Evolutionary conservation across 1,284 basidiomycete species (phyloP).

Genomic region (Tetrapyrgos nigripes): DNA sequence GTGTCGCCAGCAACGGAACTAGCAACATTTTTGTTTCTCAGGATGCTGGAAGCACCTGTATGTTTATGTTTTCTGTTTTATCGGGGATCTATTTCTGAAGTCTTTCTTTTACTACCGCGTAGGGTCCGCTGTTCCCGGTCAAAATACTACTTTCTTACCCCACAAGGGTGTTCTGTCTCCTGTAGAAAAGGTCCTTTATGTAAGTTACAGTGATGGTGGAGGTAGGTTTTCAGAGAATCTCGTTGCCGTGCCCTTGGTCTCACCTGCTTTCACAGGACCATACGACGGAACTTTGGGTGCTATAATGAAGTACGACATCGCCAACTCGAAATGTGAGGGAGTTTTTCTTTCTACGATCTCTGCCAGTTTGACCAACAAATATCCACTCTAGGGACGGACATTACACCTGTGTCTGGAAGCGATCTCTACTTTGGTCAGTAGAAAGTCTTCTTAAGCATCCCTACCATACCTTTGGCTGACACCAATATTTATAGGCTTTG

Average conservation of each 20-base stretch:
- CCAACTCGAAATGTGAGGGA: constrained; percentile 51
- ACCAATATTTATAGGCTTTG: constrained; percentile 58
- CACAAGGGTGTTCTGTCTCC: constrained; percentile 71
- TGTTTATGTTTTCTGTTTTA: constrained; percentile 19
- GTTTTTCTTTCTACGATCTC: not conserved
- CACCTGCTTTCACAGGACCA: constrained; percentile 26
- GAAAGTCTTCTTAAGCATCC: constrained; percentile 6
- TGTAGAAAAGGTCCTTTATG: constrained; percentile 60
- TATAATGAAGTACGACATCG: constrained; percentile 59
- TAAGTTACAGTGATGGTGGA: constrained; percentile 58
- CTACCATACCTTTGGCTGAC: constrained; percentile 36
- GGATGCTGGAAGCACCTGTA: constrained; percentile 64
- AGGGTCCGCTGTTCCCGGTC: constrained; percentile 65
- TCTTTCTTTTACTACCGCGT: not conserved
- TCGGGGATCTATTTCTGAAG: not conserved
- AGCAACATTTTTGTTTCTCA: constrained; percentile 62
- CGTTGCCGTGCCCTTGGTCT: not conserved
- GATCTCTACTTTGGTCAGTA: constrained; percentile 29
- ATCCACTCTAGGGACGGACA: constrained; percentile 48
- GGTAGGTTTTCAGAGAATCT: constrained; percentile 24
- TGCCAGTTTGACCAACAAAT: not conserved
- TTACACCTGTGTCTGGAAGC: constrained; percentile 50
- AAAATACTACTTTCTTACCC: constrained; percentile 62
- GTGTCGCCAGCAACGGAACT: constrained; percentile 59
- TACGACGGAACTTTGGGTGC: constrained; percentile 61